A percentile compares a stretch with the other conserved stretches of the same genome.
Evolutionary conservation across 129 eudicot genomes (phyloP).

Genomic region (Pulicaria dysenterica): DNA sequence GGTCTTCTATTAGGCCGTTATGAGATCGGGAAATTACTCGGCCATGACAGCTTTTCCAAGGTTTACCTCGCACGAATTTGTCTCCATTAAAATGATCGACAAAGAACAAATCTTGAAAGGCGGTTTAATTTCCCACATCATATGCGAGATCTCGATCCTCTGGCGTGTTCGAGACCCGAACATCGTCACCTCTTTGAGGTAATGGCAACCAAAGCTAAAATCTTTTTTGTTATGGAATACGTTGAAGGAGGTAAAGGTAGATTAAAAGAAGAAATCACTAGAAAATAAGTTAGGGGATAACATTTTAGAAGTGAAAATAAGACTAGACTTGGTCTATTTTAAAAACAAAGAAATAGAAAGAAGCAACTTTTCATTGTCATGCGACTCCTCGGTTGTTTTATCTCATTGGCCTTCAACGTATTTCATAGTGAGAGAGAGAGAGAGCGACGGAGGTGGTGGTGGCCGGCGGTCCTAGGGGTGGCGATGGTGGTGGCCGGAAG

Average conservation of each 20-base stretch:
- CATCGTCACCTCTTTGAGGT: conserved; percentile 76
- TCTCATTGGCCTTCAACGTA: too few relatives aligned
- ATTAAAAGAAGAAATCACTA: conserved; percentile 60
- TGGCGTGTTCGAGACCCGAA: conserved; percentile 74
- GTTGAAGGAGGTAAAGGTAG: conserved; percentile 78
- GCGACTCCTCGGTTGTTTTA: too few relatives aligned
- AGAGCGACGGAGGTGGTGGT: too few relatives aligned
- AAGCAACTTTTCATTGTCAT: too few relatives aligned
- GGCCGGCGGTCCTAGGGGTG: too few relatives aligned
- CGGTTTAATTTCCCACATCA: conserved; percentile 60
- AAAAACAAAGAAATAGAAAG: too few relatives aligned
- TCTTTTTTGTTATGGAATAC: conserved; percentile 72
- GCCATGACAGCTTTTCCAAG: conserved; percentile 73
- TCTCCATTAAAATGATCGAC: conserved; percentile 75
- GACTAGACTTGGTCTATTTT: too few relatives aligned
- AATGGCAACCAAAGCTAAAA: conserved; percentile 82
- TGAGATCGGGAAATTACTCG: conserved; percentile 67
- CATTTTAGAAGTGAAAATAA: too few relatives aligned
- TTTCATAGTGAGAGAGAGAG: too few relatives aligned
- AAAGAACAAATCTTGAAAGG: conserved; percentile 70
- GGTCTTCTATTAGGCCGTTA: conserved; percentile 57
- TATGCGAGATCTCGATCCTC: conserved; percentile 74
- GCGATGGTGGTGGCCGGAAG: too few relatives aligned
- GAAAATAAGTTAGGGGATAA: too few relatives aligned
- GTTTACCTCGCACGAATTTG: conserved; percentile 60